A percentile compares a stretch with the other conserved stretches of the same genome.
Evolutionary conservation across 306 rosid species (phyloP).

Genomic region (Betula pendula): DNA sequence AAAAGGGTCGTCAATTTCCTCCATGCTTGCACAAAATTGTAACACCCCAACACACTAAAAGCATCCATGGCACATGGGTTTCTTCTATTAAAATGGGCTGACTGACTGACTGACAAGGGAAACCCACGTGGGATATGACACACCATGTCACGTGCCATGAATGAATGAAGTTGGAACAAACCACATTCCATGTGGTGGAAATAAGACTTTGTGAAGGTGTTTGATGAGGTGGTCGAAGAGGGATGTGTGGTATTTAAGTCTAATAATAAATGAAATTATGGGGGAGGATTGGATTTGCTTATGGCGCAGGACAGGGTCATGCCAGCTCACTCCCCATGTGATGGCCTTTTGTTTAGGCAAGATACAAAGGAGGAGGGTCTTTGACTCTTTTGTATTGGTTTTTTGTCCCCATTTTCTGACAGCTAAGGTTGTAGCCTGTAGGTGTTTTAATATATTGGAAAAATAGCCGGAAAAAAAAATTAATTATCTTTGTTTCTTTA

Average conservation of each 20-base stretch:
- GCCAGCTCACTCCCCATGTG: slow-evolving; percentile 74
- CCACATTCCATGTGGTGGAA: slow-evolving; percentile 19
- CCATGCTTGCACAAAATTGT: slow-evolving; percentile 53
- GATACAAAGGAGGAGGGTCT: background rate
- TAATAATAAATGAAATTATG: slow-evolving; percentile 27
- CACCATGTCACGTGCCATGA: slow-evolving; percentile 47
- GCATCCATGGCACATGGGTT: slow-evolving; percentile 22
- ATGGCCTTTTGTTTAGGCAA: slow-evolving; percentile 35
- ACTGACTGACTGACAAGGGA: slow-evolving; percentile 26
- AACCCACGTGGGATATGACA: slow-evolving; percentile 49
- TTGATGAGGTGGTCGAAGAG: slow-evolving; percentile 22
- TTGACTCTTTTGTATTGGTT: background rate
- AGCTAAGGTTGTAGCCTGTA: slow-evolving; percentile 28
- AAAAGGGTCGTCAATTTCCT: slow-evolving; percentile 36
- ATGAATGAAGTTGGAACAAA: slow-evolving; percentile 27
- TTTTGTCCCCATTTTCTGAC: slow-evolving; percentile 23
- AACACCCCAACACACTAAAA: slow-evolving; percentile 10
- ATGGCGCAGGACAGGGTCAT: slow-evolving; percentile 42
- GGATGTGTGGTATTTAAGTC: slow-evolving; percentile 34
- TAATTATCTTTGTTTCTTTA: background rate
- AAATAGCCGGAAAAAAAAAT: background rate
- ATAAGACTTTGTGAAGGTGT: background rate
- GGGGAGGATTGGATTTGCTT: slow-evolving; percentile 27
- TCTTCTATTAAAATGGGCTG: slow-evolving; percentile 24
- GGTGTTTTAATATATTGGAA: background rate